phyloP scores from a whole-genome alignment of 305 asterid species.

The Fraxinus angustifolia region DNA sequence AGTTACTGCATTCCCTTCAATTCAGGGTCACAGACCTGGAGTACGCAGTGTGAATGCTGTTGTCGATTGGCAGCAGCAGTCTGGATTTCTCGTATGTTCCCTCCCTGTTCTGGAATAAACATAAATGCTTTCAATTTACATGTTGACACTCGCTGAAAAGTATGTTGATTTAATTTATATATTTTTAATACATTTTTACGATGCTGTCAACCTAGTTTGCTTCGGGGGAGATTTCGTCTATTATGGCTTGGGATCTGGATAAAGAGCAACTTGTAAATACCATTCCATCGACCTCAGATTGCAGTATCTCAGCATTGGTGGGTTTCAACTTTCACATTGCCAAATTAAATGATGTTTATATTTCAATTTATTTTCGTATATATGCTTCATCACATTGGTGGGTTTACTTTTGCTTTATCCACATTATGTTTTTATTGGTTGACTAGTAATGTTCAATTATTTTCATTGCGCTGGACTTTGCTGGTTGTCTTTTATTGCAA shows the following conservation, averaged over 20 bases:
- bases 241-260: constrained; percentile 98
- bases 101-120: constrained; percentile 8
- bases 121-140: background rate
- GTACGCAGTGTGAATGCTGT: constrained; percentile 87
- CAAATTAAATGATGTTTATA: background rate
- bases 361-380: background rate
- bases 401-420: background rate
- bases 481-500: background rate
- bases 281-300: constrained; percentile 71
- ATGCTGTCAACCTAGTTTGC: constrained; percentile 54
- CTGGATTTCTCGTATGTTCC: constrained; percentile 80
- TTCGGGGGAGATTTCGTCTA: constrained; percentile 83
- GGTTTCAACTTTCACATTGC: constrained; percentile 25
- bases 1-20: constrained; percentile 86
- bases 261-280: constrained; percentile 85
- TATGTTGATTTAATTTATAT: background rate
- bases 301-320: constrained; percentile 91
- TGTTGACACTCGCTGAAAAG: background rate
- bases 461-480: background rate
- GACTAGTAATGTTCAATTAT: background rate
- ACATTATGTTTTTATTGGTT: background rate
- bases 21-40: constrained; percentile 90
- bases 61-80: constrained; percentile 99
- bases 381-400: background rate
- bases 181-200: constrained; percentile 17